Conservation (phyloP, 225 moss, liverwort and hornwort species). For the Marchantia polymorpha region DNA sequence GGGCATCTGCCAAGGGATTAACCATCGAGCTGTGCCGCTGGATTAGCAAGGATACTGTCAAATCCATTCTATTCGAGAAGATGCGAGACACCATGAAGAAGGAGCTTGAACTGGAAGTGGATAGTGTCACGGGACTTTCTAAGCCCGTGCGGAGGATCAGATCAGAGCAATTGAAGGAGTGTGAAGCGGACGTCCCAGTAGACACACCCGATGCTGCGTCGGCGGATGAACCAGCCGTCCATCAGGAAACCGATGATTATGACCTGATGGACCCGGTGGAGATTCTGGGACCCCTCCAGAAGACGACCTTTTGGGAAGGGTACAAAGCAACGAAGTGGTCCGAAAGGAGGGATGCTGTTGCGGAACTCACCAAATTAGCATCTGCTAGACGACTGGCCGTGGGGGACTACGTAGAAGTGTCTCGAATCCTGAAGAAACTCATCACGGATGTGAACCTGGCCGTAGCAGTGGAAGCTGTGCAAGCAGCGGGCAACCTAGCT, state of each 20-base stretch:
- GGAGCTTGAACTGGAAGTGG: slow-evolving; percentile 90
- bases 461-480: slow-evolving; percentile 94
- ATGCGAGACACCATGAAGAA: slow-evolving; percentile 99
- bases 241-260: slow-evolving; percentile 78
- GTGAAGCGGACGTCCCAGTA: slow-evolving; percentile 32
- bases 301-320: slow-evolving; percentile 91
- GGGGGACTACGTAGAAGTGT: slow-evolving; percentile 88
- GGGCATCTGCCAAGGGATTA: slow-evolving; percentile 91
- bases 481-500: slow-evolving; percentile 90
- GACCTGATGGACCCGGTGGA: slow-evolving; percentile 94
- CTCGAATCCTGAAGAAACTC: slow-evolving; percentile 81
- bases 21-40: slow-evolving; percentile 98
- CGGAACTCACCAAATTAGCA: slow-evolving; percentile 83
- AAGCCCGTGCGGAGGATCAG: slow-evolving; percentile 91
- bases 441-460: slow-evolving; percentile 98
- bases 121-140: slow-evolving; percentile 62
- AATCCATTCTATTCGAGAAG: slow-evolving; percentile 87
- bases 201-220: slow-evolving; percentile 19
- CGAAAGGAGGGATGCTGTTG: slow-evolving; percentile 91
- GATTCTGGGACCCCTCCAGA: slow-evolving; percentile 78
- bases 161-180: slow-evolving; percentile 69
- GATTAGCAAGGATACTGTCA: slow-evolving; percentile 96
- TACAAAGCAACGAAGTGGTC: slow-evolving; percentile 96
- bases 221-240: slow-evolving; percentile 30
- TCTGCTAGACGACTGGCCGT: slow-evolving; percentile 75